phyloP scores from a whole-genome alignment of 2,329 filamentous ascomycete species.

The Escovopsis weberi region DNA sequence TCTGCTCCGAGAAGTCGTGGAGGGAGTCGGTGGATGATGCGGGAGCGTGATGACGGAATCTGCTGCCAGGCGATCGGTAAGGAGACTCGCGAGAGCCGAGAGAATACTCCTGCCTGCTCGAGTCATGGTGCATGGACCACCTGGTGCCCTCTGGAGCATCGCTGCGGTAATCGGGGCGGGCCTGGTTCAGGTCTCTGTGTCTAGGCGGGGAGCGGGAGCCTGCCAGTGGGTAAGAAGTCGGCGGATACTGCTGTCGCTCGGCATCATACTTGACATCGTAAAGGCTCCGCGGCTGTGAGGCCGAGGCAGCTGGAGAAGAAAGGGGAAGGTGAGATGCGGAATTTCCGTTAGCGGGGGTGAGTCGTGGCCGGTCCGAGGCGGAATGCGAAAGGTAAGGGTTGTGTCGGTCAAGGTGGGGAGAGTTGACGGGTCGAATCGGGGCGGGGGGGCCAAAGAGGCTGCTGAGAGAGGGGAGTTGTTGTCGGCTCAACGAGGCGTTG shows the following conservation, averaged over 20 bases:
- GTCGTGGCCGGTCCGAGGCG: conserved; percentile 31
- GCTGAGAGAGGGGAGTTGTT: conserved; percentile 41
- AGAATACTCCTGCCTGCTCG: conserved; percentile 29
- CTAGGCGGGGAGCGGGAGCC: conserved; percentile 28
- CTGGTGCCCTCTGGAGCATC: conserved; percentile 21
- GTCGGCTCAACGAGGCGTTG: conserved; percentile 19
- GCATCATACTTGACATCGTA: conserved; percentile 31
- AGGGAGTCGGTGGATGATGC: conserved; percentile 17
- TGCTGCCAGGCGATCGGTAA: conserved; percentile 20
- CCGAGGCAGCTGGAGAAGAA: conserved; percentile 16
- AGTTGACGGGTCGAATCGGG: conserved; percentile 27
- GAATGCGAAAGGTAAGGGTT: conserved; percentile 27
- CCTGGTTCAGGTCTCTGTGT: conserved; percentile 19
- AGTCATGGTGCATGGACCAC: conserved; percentile 27
- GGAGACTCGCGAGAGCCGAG: conserved; percentile 25
- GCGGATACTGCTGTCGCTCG: conserved; percentile 21
- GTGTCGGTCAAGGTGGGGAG: conserved; percentile 32
- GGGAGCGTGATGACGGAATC: conserved; percentile 23
- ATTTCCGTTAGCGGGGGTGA: conserved; percentile 23
- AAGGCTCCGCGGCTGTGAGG: conserved; percentile 29
- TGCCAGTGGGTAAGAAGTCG: conserved; percentile 20
- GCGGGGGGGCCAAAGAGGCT: conserved; percentile 39
- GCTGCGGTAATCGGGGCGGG: conserved; percentile 19
- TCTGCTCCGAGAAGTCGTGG: conserved; percentile 14
- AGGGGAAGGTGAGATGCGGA: conserved; percentile 33